Evolutionary conservation across 2,329 filamentous ascomycete genomes (phyloP).

Genomic region (Fusarium sp.): DNA sequence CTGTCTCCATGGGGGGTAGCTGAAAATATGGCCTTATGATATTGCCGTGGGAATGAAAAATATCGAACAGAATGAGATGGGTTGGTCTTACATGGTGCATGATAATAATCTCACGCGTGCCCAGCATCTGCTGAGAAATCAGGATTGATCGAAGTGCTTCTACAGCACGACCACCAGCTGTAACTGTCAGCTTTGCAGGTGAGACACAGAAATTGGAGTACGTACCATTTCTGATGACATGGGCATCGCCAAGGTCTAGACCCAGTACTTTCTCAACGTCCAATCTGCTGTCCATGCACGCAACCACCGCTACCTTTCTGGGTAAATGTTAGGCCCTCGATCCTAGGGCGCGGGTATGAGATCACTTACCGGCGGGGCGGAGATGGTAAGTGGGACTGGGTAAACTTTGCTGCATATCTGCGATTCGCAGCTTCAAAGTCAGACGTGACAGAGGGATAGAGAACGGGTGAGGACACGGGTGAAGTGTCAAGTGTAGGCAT

Average conservation of each 20-base stretch:
- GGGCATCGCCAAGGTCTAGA: slow-evolving; percentile 75
- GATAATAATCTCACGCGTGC: slow-evolving; percentile 77
- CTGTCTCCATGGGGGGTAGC: background rate
- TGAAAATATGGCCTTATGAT: background rate
- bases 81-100: slow-evolving; percentile 67
- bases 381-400: slow-evolving; percentile 33
- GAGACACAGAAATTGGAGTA: background rate
- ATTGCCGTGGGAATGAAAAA: background rate
- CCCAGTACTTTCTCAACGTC: slow-evolving; percentile 72
- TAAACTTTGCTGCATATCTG: slow-evolving; percentile 34
- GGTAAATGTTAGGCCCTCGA: slow-evolving; percentile 19
- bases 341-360: background rate
- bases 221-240: slow-evolving; percentile 75
- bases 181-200: background rate
- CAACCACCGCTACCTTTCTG: slow-evolving; percentile 59
- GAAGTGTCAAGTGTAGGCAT: slow-evolving; percentile 18
- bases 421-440: slow-evolving; percentile 40
- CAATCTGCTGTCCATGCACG: slow-evolving; percentile 84
- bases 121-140: slow-evolving; percentile 82
- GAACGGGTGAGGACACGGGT: background rate
- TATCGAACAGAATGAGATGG: background rate
- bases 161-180: slow-evolving; percentile 68
- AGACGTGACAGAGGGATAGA: slow-evolving; percentile 17
- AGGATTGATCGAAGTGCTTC: slow-evolving; percentile 79
- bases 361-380: slow-evolving; percentile 37